Evolutionary conservation across 1,139 yeast species (phyloP), one percentile per base, ranked within the genome.

Genomic region (Saccharomyces hybrid): DNA sequence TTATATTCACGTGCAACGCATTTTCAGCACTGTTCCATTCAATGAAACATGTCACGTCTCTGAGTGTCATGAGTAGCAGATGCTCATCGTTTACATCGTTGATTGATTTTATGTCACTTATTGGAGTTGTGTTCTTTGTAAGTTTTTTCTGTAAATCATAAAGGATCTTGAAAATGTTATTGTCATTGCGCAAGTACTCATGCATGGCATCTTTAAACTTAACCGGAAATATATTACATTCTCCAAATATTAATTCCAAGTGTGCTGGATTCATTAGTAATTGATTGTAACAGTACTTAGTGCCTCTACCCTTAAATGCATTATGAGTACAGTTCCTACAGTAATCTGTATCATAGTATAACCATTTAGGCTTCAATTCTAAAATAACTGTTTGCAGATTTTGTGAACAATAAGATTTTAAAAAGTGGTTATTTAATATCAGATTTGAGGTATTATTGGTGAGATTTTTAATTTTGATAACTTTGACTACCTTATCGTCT

Each of bases 291-390:
- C 71, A 67, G 51, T 65, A 65, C 3, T 50, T 46, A 7, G 61
- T 55, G 23, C 53, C 49, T 26, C 69, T 55, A 1, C 57, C 55
- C 49, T 64, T 67, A 27, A 56, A 46, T 13, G 28, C 51, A 42
- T 64, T 66, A 52, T 64, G 66, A 0, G 67, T 60, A 52, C 71
- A 68, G 54, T 67, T 68, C 48, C 71, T 59, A 50, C 71, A 67
- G 50, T 59, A 63, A 6, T 47, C 51, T 4, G 55, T 42, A 4
- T 56, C 53, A 32, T 59, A 58, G 49, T 59, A 54, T 11, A 65
- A 48, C 71, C 71, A 67, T 54, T 68, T 68, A 5, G 71, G 71
- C 52, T 68, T 68, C 28, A 67, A 53, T 55, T 68, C 71, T 60
- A 67, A 51, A 4, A 64, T 32, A 6, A 62, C 48, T 1, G 47